These are phyloP conservation scores for Ophiostoma triangulosporum DNA, from an alignment of 2,329 filamentous ascomycete genomes.

Conservation along the genomic window DNA sequence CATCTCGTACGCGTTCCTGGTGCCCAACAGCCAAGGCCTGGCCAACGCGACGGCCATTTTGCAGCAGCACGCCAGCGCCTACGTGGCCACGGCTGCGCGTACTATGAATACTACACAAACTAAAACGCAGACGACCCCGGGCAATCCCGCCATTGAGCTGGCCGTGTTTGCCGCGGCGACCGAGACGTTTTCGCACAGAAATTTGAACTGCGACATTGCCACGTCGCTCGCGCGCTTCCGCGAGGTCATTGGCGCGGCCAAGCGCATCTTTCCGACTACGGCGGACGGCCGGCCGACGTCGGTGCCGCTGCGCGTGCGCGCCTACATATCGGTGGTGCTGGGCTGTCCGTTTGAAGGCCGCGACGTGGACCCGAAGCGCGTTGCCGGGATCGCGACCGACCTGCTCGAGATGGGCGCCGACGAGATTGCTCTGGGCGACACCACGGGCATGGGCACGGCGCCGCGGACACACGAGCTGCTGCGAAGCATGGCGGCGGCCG, in stretches of 20 bases:
- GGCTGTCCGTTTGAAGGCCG: constrained; percentile 65
- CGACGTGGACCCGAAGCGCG: constrained; percentile 48
- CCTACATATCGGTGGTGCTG: constrained; percentile 69
- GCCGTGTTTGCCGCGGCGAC: constrained; percentile 60
- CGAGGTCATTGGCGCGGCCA: constrained; percentile 55
- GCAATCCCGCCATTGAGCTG: constrained; percentile 23
- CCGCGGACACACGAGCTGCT: constrained; percentile 52
- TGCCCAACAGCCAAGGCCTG: constrained; percentile 63
- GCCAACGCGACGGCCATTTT: constrained; percentile 46
- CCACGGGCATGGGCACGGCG: constrained; percentile 81
- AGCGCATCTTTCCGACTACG: constrained; percentile 33
- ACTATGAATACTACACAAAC: too few relatives aligned
- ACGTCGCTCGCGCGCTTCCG: constrained; percentile 58
- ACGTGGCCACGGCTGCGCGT: too few relatives aligned
- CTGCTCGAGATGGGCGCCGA: constrained; percentile 79
- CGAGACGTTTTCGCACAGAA: constrained; percentile 66
- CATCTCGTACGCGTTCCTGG: constrained; percentile 67
- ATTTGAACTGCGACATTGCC: constrained; percentile 68
- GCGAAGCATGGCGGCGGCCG: constrained; percentile 49
- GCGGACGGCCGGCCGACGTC: neutral
- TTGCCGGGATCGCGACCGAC: constrained; percentile 52
- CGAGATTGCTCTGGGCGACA: constrained; percentile 82
- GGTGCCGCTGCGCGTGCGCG: constrained; percentile 52
- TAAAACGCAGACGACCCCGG: constrained; percentile 13
- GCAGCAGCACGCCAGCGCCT: constrained; percentile 34